phyloP scores from a whole-genome alignment of 805 yeast genomes.

The Candida saitoana region DNA sequence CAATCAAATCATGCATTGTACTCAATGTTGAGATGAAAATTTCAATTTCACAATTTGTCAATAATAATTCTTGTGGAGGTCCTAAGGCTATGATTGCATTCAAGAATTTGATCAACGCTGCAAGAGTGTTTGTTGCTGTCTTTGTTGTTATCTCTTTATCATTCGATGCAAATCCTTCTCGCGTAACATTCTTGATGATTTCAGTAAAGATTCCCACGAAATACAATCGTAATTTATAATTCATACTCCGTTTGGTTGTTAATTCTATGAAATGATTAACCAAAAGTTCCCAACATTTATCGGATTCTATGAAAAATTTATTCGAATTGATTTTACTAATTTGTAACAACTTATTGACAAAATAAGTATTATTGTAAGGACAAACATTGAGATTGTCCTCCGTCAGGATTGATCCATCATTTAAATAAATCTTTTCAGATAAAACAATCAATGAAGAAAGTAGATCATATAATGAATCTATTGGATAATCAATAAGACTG shows the following conservation, averaged over 20 bases:
- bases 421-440: slow-evolving; percentile 23
- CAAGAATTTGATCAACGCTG: slow-evolving; percentile 45
- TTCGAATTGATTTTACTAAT: slow-evolving; percentile 48
- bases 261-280: slow-evolving; percentile 44
- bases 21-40: slow-evolving; percentile 59
- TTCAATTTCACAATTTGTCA: slow-evolving; percentile 61
- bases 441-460: slow-evolving; percentile 44
- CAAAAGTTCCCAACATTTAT: slow-evolving; percentile 45
- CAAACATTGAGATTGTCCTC: slow-evolving; percentile 26
- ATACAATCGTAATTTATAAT: slow-evolving; percentile 41
- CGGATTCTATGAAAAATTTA: slow-evolving; percentile 43
- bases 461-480: slow-evolving; percentile 46
- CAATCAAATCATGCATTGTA: slow-evolving; percentile 68
- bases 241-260: slow-evolving; percentile 40
- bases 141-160: slow-evolving; percentile 16
- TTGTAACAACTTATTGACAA: slow-evolving; percentile 49
- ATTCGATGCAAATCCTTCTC: slow-evolving; percentile 32
- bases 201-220: slow-evolving; percentile 51
- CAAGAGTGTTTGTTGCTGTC: slow-evolving; percentile 48
- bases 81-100: slow-evolving; percentile 36
- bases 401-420: slow-evolving; percentile 4
- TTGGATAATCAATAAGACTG: slow-evolving; percentile 52
- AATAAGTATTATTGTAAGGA: slow-evolving; percentile 54
- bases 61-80: slow-evolving; percentile 37
- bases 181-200: slow-evolving; percentile 40